Conservation (phyloP, 257 asterid species). For the Voacanga thouarsii region DNA sequence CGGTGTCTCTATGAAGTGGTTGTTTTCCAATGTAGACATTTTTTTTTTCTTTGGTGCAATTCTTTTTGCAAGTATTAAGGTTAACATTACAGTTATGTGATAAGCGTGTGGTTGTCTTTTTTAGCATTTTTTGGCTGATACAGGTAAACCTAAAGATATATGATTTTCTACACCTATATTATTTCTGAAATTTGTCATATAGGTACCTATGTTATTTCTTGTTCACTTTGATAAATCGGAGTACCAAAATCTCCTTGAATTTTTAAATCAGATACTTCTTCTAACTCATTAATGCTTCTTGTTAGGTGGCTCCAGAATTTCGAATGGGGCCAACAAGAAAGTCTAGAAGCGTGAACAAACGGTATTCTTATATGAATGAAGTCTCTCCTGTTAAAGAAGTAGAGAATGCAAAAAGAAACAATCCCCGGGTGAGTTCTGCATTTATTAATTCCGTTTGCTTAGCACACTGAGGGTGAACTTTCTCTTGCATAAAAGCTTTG, state of each 20-base stretch:
- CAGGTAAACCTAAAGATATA: no score
- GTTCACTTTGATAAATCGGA: background rate
- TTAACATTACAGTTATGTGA: background rate
- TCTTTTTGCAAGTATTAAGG: background rate
- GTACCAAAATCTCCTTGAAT: background rate
- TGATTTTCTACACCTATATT: no score
- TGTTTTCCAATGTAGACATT: background rate
- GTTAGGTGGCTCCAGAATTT: slow-evolving; percentile 27
- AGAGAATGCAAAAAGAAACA: slow-evolving; percentile 49
- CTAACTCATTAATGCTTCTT: slow-evolving; percentile 3
- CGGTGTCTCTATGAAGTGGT: background rate
- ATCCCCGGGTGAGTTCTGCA: slow-evolving; percentile 55
- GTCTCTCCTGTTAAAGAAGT: slow-evolving; percentile 66
- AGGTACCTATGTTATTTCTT: background rate
- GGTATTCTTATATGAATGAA: slow-evolving; percentile 45
- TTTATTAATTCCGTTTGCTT: slow-evolving; percentile 13
- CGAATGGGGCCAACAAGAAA: slow-evolving; percentile 73
- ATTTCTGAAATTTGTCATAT: background rate
- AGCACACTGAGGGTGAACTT: slow-evolving; percentile 1
- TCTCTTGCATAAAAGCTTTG: background rate
- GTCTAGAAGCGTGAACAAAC: slow-evolving; percentile 53
- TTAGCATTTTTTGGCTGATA: background rate
- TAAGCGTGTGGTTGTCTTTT: background rate
- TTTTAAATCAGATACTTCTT: background rate
- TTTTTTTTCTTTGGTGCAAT: background rate